Evolutionary conservation across 352 stramenopile species (phyloP).

Genomic region (Aphanomyces cochlioides): DNA sequence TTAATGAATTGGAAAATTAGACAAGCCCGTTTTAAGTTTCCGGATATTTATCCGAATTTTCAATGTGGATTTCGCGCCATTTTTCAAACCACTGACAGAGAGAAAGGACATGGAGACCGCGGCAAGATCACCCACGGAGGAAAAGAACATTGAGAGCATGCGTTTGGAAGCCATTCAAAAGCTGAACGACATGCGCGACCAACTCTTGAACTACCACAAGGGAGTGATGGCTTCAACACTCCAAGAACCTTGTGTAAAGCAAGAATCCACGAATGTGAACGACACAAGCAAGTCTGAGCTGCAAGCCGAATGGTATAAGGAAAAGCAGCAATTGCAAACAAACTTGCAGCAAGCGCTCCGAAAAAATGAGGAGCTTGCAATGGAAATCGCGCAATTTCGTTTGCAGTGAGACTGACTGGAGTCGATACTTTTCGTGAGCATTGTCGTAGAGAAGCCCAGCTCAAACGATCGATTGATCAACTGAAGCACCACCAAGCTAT

Average conservation of each 20-base stretch:
- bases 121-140: neutral
- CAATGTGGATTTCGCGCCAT: too few species aligned
- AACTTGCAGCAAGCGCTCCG: constrained; percentile 8
- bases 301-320: neutral
- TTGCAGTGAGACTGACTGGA: neutral
- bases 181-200: constrained; percentile 5
- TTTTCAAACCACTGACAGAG: too few species aligned
- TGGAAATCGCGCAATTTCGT: constrained; percentile 13
- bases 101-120: too few species aligned
- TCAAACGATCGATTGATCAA: constrained; percentile 9
- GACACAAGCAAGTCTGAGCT: too few species aligned
- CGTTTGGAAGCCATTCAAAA: neutral
- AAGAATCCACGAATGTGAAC: neutral
- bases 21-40: too few species aligned
- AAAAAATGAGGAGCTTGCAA: constrained; percentile 22
- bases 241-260: neutral
- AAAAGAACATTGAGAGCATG: neutral
- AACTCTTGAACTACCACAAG: constrained; percentile 15
- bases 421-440: neutral
- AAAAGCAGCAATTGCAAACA: constrained; percentile 4
- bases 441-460: constrained; percentile 13
- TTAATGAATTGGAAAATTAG: too few species aligned
- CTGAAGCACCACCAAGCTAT: constrained; percentile 12
- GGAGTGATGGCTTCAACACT: neutral
- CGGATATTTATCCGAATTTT: too few species aligned